These are phyloP conservation scores for Pleurotus ostreatus DNA, from an alignment of 768 basidiomycete genomes.

Conservation along the genomic window DNA sequence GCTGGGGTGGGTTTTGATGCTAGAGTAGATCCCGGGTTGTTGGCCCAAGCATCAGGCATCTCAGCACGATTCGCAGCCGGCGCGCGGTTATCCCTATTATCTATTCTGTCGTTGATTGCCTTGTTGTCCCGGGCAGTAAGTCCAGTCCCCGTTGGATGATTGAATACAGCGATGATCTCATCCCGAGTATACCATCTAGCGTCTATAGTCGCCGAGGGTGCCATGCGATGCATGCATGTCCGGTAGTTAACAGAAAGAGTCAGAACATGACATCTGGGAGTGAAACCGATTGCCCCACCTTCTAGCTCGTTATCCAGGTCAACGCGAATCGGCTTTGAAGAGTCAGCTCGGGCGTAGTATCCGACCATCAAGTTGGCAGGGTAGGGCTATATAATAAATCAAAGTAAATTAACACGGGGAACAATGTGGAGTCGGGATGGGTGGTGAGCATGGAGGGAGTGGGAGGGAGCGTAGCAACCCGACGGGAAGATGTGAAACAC, in stretches of 20 bases:
- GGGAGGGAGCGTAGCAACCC: neutral
- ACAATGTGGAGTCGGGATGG: neutral
- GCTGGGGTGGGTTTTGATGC: conserved; percentile 14
- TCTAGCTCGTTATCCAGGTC: conserved; percentile 97
- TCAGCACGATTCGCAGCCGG: neutral
- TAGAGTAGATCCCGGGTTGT: conserved; percentile 11
- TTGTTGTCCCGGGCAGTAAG: conserved; percentile 48
- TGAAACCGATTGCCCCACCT: conserved; percentile 40
- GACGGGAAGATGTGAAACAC: conserved; percentile 15
- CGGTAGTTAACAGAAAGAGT: neutral
- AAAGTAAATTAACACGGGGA: neutral
- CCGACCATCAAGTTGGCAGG: conserved; percentile 91
- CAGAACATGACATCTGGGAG: neutral
- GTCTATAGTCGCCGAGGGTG: conserved; percentile 44
- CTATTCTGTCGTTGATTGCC: conserved; percentile 36
- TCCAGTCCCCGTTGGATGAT: conserved; percentile 46
- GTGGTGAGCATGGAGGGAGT: neutral
- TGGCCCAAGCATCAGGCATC: neutral
- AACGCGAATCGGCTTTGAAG: conserved; percentile 66
- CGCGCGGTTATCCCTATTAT: conserved; percentile 26
- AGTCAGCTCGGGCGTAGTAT: conserved; percentile 77
- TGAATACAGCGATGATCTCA: conserved; percentile 62
- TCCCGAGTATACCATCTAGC: conserved; percentile 85
- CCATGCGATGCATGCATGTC: neutral
- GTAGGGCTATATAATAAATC: conserved; percentile 58